Conservation (phyloP, 1,139 yeast species). For the Kodamaea sp. region DNA sequence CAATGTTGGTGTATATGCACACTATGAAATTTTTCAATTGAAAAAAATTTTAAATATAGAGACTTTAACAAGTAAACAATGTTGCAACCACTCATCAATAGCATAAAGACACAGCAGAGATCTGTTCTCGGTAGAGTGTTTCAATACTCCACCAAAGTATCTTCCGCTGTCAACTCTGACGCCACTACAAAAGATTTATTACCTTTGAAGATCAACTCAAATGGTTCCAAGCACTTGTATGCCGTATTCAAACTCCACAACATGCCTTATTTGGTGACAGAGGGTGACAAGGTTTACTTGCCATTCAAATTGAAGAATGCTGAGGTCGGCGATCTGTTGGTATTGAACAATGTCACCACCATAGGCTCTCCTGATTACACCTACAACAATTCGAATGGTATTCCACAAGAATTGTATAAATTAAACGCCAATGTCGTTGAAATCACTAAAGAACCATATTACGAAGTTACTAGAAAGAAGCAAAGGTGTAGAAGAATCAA, state of each 20-base stretch:
- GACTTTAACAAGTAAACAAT: no score
- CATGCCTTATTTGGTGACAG: conserved; percentile 83
- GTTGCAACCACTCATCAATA: no score
- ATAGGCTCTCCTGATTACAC: conserved; percentile 87
- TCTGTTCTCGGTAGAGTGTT: no score
- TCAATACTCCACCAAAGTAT: no score
- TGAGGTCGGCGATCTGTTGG: conserved; percentile 74
- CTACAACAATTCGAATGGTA: conserved; percentile 35
- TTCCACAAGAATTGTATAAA: conserved; percentile 42
- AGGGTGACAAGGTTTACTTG: conserved; percentile 78
- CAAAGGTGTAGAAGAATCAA: conserved; percentile 82
- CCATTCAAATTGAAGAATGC: conserved; percentile 76
- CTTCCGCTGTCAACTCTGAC: no score
- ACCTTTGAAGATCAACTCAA: conserved; percentile 65
- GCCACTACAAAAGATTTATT: conserved; percentile 13
- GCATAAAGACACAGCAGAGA: no score
- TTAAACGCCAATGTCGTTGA: conserved; percentile 80
- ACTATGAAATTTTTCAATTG: no score
- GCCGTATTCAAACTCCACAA: conserved; percentile 82
- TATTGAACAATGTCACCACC: conserved; percentile 70
- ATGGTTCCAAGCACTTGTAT: conserved; percentile 51
- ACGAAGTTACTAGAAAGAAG: conserved; percentile 55
- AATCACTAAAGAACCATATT: conserved; percentile 79
- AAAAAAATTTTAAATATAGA: no score
- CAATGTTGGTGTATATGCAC: no score